Evolutionary conservation across 305 asterid species (phyloP), one percentile per base, ranked within the genome.

Genomic region (Ilex paraguariensis): DNA sequence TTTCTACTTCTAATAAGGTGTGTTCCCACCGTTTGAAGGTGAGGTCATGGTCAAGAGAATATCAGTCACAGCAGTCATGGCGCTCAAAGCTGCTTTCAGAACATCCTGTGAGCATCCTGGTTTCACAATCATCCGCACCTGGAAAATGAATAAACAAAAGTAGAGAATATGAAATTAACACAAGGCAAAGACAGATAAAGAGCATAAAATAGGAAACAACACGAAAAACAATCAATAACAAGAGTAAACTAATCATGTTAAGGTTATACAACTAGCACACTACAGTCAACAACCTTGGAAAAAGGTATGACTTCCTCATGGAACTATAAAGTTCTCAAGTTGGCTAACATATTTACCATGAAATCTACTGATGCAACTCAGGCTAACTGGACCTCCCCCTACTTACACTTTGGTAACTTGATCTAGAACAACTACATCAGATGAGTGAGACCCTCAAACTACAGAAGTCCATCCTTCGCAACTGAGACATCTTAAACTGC

Each of bases 91-190:
- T 60, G 96, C 97, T 73, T 81, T 93, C 53, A 93, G 87, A 63
- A 93, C 94, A 56, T 93, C 98, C 67, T 87, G 97, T 7, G 98
- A 84, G 75, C 98, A 93, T 55, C 98, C 98, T 4, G 97, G 98
- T 65, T 93, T 93, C 82, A 93, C 97, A 59, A 87, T 90, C 4
- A 83, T 75, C 11, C 96, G 97, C 69, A 93, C 98, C 98, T 92
- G 76, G 63, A 62, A 36, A 36, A 3, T 5, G 42, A 36, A 36
- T 46, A 57, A 45, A 7, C 55, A 15, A 53, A 10, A 48, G 14
- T 30, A 63, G 60, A 15, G 12, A 13, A 31, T 17, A 36, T 36
- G 6, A 4, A 36, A 0, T 4, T 36, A 36, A 36, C 42, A 36
- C 1, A 8, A 36, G 42, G 42, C 6, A 36, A 36, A 36, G 7